Conservation (phyloP, 345 rosid genomes). For the Microthlaspi erraticum region DNA sequence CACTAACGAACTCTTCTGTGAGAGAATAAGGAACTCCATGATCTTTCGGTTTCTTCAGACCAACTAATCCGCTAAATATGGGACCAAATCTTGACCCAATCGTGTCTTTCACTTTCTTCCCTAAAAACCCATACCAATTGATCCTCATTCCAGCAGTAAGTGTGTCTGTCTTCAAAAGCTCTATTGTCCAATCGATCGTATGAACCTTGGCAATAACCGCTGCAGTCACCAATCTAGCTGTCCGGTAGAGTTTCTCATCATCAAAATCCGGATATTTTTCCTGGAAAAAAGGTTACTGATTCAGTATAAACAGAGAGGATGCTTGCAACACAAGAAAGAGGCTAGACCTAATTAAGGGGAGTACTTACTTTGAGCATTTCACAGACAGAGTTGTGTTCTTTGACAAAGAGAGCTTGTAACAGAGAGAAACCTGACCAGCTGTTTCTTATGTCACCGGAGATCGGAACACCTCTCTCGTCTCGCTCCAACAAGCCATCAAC, state of each 20-base stretch:
- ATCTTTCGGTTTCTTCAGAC: constrained; percentile 70
- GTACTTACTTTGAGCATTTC: constrained; percentile 65
- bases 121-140: constrained; percentile 76
- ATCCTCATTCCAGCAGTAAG: constrained; percentile 73
- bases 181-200: constrained; percentile 86
- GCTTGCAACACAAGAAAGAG: constrained; percentile 27
- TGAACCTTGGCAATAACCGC: constrained; percentile 87
- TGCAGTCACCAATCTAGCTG: constrained; percentile 74
- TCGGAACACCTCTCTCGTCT: constrained; percentile 64
- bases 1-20: constrained; percentile 74
- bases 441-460: constrained; percentile 81
- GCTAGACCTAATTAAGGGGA: background rate
- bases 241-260: constrained; percentile 66
- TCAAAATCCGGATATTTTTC: constrained; percentile 58
- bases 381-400: constrained; percentile 72
- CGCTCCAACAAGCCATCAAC: constrained; percentile 61
- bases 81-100: constrained; percentile 65
- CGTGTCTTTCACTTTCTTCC: constrained; percentile 69
- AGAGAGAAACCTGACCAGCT: constrained; percentile 83
- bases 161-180: constrained; percentile 72
- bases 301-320: constrained; percentile 2
- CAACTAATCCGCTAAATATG: constrained; percentile 69
- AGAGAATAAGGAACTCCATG: constrained; percentile 82
- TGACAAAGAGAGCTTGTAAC: constrained; percentile 70
- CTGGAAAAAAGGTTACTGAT: constrained; percentile 35